Evolutionary conservation across 1,284 basidiomycete species (phyloP), one percentile per base, ranked within the genome.

Genomic region (Hymenochaete sp.): DNA sequence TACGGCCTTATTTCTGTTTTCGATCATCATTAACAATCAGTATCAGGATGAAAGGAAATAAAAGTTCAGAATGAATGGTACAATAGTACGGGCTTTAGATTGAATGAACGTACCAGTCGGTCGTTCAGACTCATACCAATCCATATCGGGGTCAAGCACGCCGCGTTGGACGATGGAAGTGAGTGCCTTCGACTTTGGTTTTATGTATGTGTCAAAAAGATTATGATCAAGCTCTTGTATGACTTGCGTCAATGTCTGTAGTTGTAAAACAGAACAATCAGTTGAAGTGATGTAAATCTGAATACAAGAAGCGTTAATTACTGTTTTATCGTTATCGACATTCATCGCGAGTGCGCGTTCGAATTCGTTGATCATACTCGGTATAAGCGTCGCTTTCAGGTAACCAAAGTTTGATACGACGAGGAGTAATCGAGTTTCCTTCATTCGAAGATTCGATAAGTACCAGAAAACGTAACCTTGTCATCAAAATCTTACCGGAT

Each of bases 111-210:
- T 54, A 89, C 90, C 89, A 55, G 78, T 82, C 2, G 93, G 95
- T 56, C 91, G 87, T 1, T 84, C 80, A 0, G 89, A 86, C 52
- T 88, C 80, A 52, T 80, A 85, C 95, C 96, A 98, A 59, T 97
- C 88, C 70, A 96, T 86, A 14, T 75, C 68, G 28, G 70, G 70
- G 44, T 83, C 74, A 18, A 96, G 67, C 35, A 98, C 84, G 2
- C 96, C 96, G 38, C 70, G 67, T 24, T 81, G 75, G 33, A 98
- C 68, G 38, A 90, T 81, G 16, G 68, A 63, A 31, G 70, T 80
- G n/a, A 93, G 73, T 6, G 67, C 64, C 2, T 69, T 68, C 5
- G 81, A 72, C 59, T 93, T 90, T 24, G 87, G 80, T 55, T 85
- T 84, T 52, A 89, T 69, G 58, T 90, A 97, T 47, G 86, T 83